Conservation (phyloP, 2,329 filamentous ascomycete genomes). For the Xylariaceae sp. region DNA sequence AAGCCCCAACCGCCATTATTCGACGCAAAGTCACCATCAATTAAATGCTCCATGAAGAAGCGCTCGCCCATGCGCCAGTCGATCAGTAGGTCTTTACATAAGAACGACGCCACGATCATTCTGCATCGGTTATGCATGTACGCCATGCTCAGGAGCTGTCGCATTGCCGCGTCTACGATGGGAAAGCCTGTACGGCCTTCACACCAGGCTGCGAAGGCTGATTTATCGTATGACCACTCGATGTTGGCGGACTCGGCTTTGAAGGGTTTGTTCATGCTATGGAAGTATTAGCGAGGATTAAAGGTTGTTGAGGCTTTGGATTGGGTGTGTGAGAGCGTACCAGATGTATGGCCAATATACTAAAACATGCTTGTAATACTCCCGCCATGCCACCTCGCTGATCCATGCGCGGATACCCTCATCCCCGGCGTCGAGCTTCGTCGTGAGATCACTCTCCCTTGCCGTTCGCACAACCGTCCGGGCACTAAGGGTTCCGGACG, state of each 20-base stretch:
- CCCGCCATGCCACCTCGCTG: slow-evolving; percentile 76
- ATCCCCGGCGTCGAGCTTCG: slow-evolving; percentile 60
- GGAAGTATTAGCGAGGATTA: slow-evolving; percentile 4
- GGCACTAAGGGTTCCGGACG: slow-evolving; percentile 59
- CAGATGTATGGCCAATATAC: slow-evolving; percentile 80
- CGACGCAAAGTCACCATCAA: slow-evolving; percentile 74
- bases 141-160: slow-evolving; percentile 61
- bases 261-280: slow-evolving; percentile 55
- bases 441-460: slow-evolving; percentile 42
- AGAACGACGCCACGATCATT: slow-evolving; percentile 78
- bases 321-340: slow-evolving; percentile 32
- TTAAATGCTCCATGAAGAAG: slow-evolving; percentile 75
- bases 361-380: slow-evolving; percentile 83
- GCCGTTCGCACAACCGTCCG: slow-evolving; percentile 63
- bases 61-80: slow-evolving; percentile 80
- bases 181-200: slow-evolving; percentile 72
- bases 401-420: slow-evolving; percentile 69
- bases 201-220: slow-evolving; percentile 68
- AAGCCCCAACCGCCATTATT: slow-evolving; percentile 64
- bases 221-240: slow-evolving; percentile 68
- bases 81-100: slow-evolving; percentile 72
- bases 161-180: slow-evolving; percentile 82
- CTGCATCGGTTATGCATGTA: slow-evolving; percentile 84
- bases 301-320: no score
- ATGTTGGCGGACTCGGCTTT: slow-evolving; percentile 83